These are phyloP conservation scores for Coemansia reversa DNA, from an alignment of 192 early-diverging fungal species.

Conservation along the genomic window DNA sequence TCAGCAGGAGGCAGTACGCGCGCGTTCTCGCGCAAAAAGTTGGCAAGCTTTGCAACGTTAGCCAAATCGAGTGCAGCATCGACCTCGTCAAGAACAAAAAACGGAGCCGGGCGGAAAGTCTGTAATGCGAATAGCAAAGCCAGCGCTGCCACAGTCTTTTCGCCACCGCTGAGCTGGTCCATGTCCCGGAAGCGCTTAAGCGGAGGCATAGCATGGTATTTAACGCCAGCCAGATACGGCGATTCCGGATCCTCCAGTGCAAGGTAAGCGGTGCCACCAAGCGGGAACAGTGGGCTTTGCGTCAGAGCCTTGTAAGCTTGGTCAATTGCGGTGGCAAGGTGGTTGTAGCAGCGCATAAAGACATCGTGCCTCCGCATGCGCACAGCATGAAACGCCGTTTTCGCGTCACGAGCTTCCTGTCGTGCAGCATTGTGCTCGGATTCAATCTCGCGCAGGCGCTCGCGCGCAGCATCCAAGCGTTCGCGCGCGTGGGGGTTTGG, in stretches of 20 bases:
- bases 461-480: constrained; percentile 80
- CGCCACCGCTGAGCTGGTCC: constrained; percentile 97
- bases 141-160: constrained; percentile 97
- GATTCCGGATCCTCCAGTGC: constrained; percentile 91
- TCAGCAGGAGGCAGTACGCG: constrained; percentile 12
- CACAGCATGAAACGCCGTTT: constrained; percentile 76
- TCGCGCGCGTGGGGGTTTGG: constrained; percentile 92
- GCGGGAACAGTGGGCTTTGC: constrained; percentile 74
- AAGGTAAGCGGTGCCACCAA: constrained; percentile 94
- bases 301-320: constrained; percentile 96
- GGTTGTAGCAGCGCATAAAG: constrained; percentile 83
- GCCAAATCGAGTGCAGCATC: constrained; percentile 97
- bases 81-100: constrained; percentile 99
- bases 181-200: constrained; percentile 99
- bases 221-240: constrained; percentile 90
- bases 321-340: constrained; percentile 91
- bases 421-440: constrained; percentile 82
- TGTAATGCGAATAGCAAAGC: constrained; percentile 97
- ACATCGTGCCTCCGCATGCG: constrained; percentile 66
- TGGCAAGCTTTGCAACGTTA: constrained; percentile 90
- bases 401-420: constrained; percentile 75
- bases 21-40: constrained; percentile 80
- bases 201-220: constrained; percentile 99
- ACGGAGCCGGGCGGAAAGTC: constrained; percentile 91
- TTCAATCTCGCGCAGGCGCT: constrained; percentile 74